These are phyloP conservation scores for Pseudopediastrum boryanum DNA, from an alignment of 139 green algal genomes.

Conservation along the genomic window DNA sequence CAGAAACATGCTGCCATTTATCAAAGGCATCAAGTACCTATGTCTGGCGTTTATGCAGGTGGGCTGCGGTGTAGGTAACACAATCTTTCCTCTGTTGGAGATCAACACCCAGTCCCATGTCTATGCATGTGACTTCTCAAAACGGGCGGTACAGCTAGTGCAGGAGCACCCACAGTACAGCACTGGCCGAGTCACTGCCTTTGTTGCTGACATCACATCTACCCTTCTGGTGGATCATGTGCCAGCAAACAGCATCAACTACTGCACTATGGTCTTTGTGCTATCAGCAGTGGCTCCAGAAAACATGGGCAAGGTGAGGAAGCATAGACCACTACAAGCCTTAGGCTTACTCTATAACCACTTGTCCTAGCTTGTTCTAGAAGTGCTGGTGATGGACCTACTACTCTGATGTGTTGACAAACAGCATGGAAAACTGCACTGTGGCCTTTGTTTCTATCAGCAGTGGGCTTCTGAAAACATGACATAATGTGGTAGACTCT, in stretches of 20 bases:
- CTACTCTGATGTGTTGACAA: no score
- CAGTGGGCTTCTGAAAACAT: no score
- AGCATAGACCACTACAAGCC: no score
- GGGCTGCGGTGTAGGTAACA: constrained; percentile 95
- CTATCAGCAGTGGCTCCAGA: constrained; percentile 87
- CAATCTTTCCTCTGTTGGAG: constrained; percentile 86
- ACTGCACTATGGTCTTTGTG: constrained; percentile 85
- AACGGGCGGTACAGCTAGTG: constrained; percentile 79
- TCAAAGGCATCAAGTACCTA: neutral
- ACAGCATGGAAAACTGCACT: no score
- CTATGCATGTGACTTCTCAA: constrained; percentile 91
- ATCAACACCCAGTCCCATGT: constrained; percentile 63
- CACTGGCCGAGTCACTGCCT: constrained; percentile 61
- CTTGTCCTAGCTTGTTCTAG: no score
- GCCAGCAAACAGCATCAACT: constrained; percentile 44
- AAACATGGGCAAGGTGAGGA: constrained; percentile 63
- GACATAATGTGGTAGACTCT: no score
- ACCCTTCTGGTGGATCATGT: constrained; percentile 43
- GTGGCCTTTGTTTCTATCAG: no score
- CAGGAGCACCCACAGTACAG: constrained; percentile 43
- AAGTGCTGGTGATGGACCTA: no score
- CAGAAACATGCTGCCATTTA: neutral
- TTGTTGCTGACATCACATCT: constrained; percentile 86
- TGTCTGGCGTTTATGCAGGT: constrained; percentile 60
- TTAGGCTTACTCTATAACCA: no score